phyloP scores from a whole-genome alignment of 306 rosid genomes.

The Vigna trinervia region DNA sequence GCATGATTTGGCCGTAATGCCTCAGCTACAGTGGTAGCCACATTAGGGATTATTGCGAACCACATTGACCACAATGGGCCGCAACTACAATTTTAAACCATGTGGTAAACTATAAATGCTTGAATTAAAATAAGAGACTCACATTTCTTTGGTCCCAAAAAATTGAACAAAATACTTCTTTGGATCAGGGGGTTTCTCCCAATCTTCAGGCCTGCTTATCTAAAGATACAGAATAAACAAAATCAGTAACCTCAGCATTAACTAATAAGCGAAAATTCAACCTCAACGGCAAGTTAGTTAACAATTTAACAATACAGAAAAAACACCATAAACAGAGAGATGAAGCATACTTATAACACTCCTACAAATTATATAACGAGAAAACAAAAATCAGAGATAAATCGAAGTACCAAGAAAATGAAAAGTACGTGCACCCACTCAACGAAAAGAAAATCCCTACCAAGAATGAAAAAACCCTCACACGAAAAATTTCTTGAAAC shows the following conservation, averaged over 20 bases:
- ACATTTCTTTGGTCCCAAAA: slow-evolving; percentile 89
- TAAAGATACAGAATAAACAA: slow-evolving; percentile 53
- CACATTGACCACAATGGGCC: not conserved
- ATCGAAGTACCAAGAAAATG: not conserved
- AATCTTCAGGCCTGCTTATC: slow-evolving; percentile 95
- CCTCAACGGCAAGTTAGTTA: not conserved
- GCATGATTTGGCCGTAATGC: not conserved
- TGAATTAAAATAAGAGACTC: slow-evolving; percentile 47
- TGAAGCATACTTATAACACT: not conserved
- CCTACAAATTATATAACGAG: not conserved
- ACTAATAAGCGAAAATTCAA: slow-evolving; percentile 28
- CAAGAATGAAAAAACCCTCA: slow-evolving; percentile 33
- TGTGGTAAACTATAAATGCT: slow-evolving; percentile 7
- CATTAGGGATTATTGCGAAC: not conserved
- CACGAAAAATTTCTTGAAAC: slow-evolving; percentile 3
- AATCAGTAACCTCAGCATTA: slow-evolving; percentile 23
- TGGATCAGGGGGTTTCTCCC: slow-evolving; percentile 78
- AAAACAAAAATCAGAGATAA: not conserved
- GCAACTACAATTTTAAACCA: not conserved
- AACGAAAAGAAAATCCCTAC: slow-evolving; percentile 12
- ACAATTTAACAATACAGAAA: slow-evolving; percentile 3
- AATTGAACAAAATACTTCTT: slow-evolving; percentile 87
- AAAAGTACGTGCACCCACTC: not conserved
- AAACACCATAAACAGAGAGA: slow-evolving; percentile 2
- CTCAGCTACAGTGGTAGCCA: not conserved